Base-by-base conservation (phyloP, 169 alveolate species). In the Cryptosporidium ryanae region DNA sequence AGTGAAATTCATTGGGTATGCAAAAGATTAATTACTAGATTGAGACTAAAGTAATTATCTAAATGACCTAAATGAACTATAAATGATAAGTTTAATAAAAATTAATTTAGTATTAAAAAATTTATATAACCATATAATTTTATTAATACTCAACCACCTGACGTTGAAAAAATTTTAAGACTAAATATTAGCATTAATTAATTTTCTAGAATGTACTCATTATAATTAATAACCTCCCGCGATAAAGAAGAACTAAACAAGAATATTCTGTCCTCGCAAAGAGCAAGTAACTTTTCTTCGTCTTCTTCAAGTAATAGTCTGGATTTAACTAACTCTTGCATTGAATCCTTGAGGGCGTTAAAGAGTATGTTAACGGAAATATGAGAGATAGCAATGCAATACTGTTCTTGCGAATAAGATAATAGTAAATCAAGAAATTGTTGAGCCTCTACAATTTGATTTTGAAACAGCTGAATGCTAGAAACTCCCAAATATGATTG, bases 371-470 rank as follows among this genome's bases (percentile, higher is more conserved):
- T 76, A n/a, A 76, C 87, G 13, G 87, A 55, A 43, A 76, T 76
- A 57, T 76, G 87, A 1, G 87, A 76, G 46, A 76, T 46, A 13
- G 87, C 87, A 59, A 61, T 38, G 32, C 34, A 57, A 25, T 76
- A 76, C 54, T 76, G 87, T 46, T 76, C 87, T 61, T 55, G 87
- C 17, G 87, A 76, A 49, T 68, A 68, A 38, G 50, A 23, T 76
- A 61, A 57, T n/a, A 76, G 49, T 3, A 61, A 34, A 12, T 76
- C 87, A 1, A 76, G 64, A 48, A 57, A 76, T 59, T 76, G 87
- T 29, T 76, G 87, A 17, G 87, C 87, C 34, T 76, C 87, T 44
- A 76, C 59, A 25, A 76, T 76, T 46, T 76, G 87, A 52, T 76
- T 76, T 48, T 76, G 87, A 65, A 76, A 76, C 3, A 76, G 52